These are phyloP conservation scores for Lagenaria siceraria DNA, from an alignment of 306 rosid species.

Conservation along the genomic window DNA sequence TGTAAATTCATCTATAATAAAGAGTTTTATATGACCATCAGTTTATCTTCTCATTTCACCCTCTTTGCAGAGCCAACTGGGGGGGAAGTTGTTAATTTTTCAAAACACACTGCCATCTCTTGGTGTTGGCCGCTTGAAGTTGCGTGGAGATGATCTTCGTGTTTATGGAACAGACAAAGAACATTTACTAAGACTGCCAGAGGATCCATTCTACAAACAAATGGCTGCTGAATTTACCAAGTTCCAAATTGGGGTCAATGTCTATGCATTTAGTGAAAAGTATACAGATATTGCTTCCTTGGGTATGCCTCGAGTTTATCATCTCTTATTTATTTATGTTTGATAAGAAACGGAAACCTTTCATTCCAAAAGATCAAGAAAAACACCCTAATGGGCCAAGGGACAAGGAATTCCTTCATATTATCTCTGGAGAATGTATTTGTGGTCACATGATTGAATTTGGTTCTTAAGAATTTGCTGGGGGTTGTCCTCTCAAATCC, in stretches of 20 bases:
- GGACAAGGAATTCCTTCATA: background rate
- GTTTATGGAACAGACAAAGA: constrained; percentile 96
- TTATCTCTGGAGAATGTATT: background rate
- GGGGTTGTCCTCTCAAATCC: background rate
- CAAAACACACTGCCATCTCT: constrained; percentile 94
- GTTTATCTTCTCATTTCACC: constrained; percentile 8
- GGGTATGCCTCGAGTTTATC: constrained; percentile 34
- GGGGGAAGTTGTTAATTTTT: constrained; percentile 92
- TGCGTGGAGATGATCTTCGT: constrained; percentile 94
- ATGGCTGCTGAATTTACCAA: constrained; percentile 99
- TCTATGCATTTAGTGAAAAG: constrained; percentile 92
- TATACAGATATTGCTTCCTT: constrained; percentile 95
- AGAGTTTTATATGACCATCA: background rate
- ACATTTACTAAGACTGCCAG: constrained; percentile 67
- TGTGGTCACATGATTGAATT: background rate
- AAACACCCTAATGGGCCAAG: background rate
- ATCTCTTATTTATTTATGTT: background rate
- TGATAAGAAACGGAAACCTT: background rate
- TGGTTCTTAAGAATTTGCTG: background rate
- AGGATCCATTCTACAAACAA: constrained; percentile 98
- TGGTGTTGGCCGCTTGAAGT: constrained; percentile 87
- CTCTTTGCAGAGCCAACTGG: constrained; percentile 71
- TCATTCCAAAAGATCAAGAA: background rate
- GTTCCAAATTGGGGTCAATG: constrained; percentile 71
- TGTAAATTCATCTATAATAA: background rate